These are phyloP conservation scores for Fraxinus albicans DNA, from an alignment of 305 asterid species.

Conservation along the genomic window DNA sequence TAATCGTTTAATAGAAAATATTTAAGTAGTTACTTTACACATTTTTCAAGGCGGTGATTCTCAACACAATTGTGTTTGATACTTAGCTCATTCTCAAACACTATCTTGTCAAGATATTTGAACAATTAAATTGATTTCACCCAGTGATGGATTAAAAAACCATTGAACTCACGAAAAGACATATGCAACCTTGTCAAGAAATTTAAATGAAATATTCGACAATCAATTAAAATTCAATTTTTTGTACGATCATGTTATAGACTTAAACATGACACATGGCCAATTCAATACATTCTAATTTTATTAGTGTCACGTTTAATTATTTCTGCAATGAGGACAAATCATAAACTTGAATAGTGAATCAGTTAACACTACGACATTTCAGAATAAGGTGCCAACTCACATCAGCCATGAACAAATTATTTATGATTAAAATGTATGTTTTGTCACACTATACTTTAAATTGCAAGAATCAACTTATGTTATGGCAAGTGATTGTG, in stretches of 20 bases:
- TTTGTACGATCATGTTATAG: neutral
- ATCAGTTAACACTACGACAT: neutral
- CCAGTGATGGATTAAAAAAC: neutral
- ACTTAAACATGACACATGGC: neutral
- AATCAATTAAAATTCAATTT: no score
- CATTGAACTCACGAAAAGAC: neutral
- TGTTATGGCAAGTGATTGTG: neutral
- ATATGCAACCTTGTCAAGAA: neutral
- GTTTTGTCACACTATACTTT: neutral
- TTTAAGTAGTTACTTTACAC: no score
- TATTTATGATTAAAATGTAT: neutral
- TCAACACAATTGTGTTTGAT: neutral
- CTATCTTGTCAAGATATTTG: neutral
- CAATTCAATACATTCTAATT: neutral
- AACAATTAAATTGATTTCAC: neutral
- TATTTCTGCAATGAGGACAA: neutral
- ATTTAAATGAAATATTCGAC: neutral
- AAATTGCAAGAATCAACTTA: neutral
- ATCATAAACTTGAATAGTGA: no score
- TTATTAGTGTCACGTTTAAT: no score
- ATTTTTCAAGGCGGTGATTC: neutral
- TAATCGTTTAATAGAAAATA: neutral
- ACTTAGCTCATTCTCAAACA: neutral
- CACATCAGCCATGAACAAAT: neutral
- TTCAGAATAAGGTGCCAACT: neutral